phyloP scores from a whole-genome alignment of 2,329 filamentous ascomycete genomes.

The Alternaria sp. region DNA sequence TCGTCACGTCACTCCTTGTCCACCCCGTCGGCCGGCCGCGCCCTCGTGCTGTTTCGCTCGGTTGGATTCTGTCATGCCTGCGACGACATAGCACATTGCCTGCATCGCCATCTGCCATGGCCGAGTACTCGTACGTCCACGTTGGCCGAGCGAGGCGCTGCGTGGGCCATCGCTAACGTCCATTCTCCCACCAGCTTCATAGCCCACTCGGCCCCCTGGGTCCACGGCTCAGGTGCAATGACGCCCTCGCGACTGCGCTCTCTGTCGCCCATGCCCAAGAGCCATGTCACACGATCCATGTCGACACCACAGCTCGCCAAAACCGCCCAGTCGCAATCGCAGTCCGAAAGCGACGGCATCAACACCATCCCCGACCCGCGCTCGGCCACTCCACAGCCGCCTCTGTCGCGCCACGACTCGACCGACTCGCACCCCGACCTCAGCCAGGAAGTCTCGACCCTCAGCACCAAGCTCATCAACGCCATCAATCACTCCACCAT shows the following conservation, averaged over 20 bases:
- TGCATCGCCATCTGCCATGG: constrained; percentile 20
- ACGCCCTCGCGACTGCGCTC: constrained; percentile 46
- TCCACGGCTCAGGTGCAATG: constrained; percentile 40
- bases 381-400: constrained; percentile 47
- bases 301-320: constrained; percentile 46
- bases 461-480: constrained; percentile 95
- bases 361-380: constrained; percentile 69
- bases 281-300: constrained; percentile 47
- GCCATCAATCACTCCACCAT: constrained; percentile 96
- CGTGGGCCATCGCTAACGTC: constrained; percentile 11
- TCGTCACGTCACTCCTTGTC: constrained; percentile 43
- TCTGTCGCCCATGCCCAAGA: constrained; percentile 43
- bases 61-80: constrained; percentile 15
- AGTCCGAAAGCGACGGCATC: constrained; percentile 63
- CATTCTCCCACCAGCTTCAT: constrained; percentile 36
- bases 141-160: constrained; percentile 11
- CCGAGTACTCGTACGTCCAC: constrained; percentile 33
- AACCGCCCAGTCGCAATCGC: constrained; percentile 43
- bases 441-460: constrained; percentile 79
- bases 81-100: constrained; percentile 2
- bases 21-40: constrained; percentile 9
- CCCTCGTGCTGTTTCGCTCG: not conserved
- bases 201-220: constrained; percentile 43
- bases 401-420: constrained; percentile 50
- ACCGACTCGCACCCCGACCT: constrained; percentile 64